A percentile compares a stretch with the other conserved stretches of the same genome.
Conservation (phyloP, 2,329 filamentous ascomycete species). For the Pyricularia sp. region DNA sequence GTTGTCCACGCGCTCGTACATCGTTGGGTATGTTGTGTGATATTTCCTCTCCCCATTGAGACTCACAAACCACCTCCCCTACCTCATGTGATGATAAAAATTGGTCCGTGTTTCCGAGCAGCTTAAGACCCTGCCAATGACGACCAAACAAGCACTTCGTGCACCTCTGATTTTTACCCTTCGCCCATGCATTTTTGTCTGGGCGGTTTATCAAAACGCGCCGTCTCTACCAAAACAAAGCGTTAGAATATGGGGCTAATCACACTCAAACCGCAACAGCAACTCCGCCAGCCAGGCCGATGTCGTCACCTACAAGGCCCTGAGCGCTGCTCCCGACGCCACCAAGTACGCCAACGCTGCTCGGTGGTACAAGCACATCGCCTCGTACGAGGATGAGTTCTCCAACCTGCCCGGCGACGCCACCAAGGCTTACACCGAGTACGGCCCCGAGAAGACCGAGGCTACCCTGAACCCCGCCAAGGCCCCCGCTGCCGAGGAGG, state of each 20-base stretch:
- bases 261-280: slow-evolving; percentile 19
- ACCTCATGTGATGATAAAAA: slow-evolving; percentile 25
- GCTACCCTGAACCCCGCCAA: slow-evolving; percentile 79
- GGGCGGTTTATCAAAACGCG: neutral
- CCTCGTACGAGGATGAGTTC: slow-evolving; percentile 89
- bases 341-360: slow-evolving; percentile 88
- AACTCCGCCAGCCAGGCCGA: slow-evolving; percentile 81
- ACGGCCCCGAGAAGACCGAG: slow-evolving; percentile 76
- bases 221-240: neutral
- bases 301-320: slow-evolving; percentile 87
- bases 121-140: slow-evolving; percentile 67
- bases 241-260: neutral
- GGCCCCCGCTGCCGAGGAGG: slow-evolving; percentile 59
- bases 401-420: slow-evolving; percentile 82
- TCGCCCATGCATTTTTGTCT: neutral
- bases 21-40: slow-evolving; percentile 56
- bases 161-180: slow-evolving; percentile 53
- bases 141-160: slow-evolving; percentile 55
- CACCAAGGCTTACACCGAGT: slow-evolving; percentile 78
- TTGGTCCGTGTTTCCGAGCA: slow-evolving; percentile 76
- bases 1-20: slow-evolving; percentile 62
- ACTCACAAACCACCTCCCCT: neutral
- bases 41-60: neutral
- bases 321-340: slow-evolving; percentile 65
- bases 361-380: slow-evolving; percentile 99